Evolutionary conservation across 2,329 filamentous ascomycete genomes (phyloP).

Genomic region (Dothistroma septosporum): DNA sequence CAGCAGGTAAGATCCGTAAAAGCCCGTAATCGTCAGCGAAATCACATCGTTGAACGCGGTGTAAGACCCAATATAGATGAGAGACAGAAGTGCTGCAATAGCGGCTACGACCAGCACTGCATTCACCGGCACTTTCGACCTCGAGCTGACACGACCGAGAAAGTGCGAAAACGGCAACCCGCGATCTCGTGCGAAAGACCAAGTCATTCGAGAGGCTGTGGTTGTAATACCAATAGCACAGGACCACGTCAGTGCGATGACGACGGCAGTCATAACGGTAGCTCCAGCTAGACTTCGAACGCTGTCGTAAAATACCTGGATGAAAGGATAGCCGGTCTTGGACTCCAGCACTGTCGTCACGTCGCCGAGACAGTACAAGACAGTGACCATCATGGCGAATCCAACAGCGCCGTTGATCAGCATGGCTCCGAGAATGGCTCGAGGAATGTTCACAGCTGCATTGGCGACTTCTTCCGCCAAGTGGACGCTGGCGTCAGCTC

Average conservation of each 20-base stretch:
- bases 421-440: constrained; percentile 47
- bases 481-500: constrained; percentile 44
- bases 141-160: constrained; percentile 33
- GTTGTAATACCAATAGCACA: constrained; percentile 37
- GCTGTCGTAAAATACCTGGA: constrained; percentile 49
- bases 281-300: constrained; percentile 43
- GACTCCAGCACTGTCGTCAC: constrained; percentile 40
- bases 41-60: constrained; percentile 46
- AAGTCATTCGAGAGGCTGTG: constrained; percentile 41
- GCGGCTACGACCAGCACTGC: constrained; percentile 48
- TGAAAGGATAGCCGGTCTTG: constrained; percentile 47
- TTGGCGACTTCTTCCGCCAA: constrained; percentile 51
- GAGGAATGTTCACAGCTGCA: constrained; percentile 46
- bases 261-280: constrained; percentile 46
- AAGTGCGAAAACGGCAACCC: constrained; percentile 39
- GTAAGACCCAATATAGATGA: constrained; percentile 43
- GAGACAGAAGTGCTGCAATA: constrained; percentile 44
- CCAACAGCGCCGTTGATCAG: constrained; percentile 48
- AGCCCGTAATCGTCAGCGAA: constrained; percentile 41
- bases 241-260: constrained; percentile 35
- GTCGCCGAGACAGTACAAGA: constrained; percentile 44
- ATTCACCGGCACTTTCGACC: constrained; percentile 30
- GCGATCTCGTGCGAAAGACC: constrained; percentile 42
- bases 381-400: constrained; percentile 44
- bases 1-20: constrained; percentile 45